Conservation (phyloP, 495 filamentous ascomycete species). For the Penicillium turbatum region DNA sequence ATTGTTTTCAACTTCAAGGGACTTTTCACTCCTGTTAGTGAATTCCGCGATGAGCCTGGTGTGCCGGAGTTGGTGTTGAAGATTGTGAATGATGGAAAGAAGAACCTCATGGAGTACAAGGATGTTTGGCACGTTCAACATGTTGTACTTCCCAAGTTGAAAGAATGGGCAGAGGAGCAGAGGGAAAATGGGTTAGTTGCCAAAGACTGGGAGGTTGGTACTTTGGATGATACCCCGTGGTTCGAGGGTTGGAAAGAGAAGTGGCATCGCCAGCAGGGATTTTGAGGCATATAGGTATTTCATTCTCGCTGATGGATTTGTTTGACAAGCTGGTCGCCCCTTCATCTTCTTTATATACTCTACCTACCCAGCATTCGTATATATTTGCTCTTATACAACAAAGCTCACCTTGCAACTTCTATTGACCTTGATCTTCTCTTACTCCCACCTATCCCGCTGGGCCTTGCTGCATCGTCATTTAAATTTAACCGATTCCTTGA, state of each 20-base stretch:
- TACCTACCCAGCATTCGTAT: too few relatives aligned
- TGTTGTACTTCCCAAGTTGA: constrained; percentile 63
- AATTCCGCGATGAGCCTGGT: constrained; percentile 71
- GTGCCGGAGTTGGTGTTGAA: constrained; percentile 65
- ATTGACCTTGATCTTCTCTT: too few relatives aligned
- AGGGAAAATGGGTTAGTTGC: constrained; percentile 56
- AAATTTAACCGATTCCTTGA: too few relatives aligned
- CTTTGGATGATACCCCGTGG: constrained; percentile 78
- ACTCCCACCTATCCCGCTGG: too few relatives aligned
- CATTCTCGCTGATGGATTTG: background rate
- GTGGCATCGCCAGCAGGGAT: constrained; percentile 76
- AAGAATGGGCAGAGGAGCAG: constrained; percentile 68
- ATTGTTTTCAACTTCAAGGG: constrained; percentile 92
- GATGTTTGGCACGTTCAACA: constrained; percentile 80
- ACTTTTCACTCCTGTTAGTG: constrained; percentile 70
- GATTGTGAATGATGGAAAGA: constrained; percentile 69
- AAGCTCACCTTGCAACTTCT: too few relatives aligned
- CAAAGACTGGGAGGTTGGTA: constrained; percentile 65
- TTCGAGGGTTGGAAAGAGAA: constrained; percentile 81
- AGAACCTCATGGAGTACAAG: constrained; percentile 76
- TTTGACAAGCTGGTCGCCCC: too few relatives aligned
- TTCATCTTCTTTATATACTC: too few relatives aligned
- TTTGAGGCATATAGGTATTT: constrained; percentile 27
- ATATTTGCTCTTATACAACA: too few relatives aligned
- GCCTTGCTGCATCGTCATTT: too few relatives aligned